A percentile compares a stretch with the other conserved stretches of the same genome.
Conservation (phyloP, 2,329 filamentous ascomycete species). For the Aspergillus phoenicis region DNA sequence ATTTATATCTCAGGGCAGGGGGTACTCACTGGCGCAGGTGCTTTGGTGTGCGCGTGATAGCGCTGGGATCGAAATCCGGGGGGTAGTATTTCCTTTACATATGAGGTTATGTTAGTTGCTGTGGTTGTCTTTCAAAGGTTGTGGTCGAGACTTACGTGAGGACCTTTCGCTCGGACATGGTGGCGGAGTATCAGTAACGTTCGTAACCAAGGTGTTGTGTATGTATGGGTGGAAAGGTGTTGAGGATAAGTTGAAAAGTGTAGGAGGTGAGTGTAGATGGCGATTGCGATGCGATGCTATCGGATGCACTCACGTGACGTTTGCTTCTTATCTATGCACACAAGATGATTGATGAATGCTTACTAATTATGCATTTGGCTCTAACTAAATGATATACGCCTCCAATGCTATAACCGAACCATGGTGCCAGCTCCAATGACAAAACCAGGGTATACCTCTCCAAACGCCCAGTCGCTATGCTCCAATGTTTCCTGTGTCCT, state of each 20-base stretch:
- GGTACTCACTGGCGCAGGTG: conserved; percentile 48
- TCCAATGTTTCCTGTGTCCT: neutral
- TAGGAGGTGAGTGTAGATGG: neutral
- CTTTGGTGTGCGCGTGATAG: conserved; percentile 68
- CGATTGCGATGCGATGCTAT: conserved; percentile 5
- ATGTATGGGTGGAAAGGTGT: neutral
- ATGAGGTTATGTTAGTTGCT: conserved; percentile 1
- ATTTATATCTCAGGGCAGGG: neutral
- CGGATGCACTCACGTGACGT: too few relatives aligned
- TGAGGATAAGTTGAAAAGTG: neutral
- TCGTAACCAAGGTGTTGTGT: neutral
- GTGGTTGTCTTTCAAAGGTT: neutral
- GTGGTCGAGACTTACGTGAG: neutral
- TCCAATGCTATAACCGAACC: neutral
- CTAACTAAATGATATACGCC: neutral
- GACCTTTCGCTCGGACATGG: conserved; percentile 70
- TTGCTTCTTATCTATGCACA: neutral
- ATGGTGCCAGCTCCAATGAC: conserved; percentile 1
- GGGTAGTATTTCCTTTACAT: conserved; percentile 54
- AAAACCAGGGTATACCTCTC: conserved; percentile 9
- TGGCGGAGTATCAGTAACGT: conserved; percentile 26
- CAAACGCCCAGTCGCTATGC: conserved; percentile 11
- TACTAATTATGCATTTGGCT: neutral
- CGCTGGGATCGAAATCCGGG: conserved; percentile 85
- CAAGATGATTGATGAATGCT: too few relatives aligned